These are phyloP conservation scores for Thraustochytrium striatum DNA, from an alignment of 352 stramenopile genomes.

Conservation along the genomic window DNA sequence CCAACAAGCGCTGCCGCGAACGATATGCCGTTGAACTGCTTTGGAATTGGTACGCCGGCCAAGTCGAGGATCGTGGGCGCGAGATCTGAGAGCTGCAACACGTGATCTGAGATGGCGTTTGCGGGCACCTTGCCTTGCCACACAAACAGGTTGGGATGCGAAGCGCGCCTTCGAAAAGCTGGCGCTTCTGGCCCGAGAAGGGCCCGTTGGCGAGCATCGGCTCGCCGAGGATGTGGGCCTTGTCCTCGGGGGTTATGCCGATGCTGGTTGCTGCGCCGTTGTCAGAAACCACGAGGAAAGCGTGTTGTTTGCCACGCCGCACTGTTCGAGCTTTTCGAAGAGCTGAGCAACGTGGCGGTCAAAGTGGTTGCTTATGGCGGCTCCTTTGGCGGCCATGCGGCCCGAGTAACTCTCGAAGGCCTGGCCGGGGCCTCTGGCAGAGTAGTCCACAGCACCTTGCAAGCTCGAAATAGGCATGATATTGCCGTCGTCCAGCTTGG, in stretches of 20 bases:
- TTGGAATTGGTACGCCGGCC: neutral
- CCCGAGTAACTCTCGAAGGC: neutral
- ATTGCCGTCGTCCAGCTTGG: neutral
- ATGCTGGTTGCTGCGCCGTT: slow-evolving; percentile 30
- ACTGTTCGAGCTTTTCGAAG: neutral
- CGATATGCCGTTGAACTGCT: slow-evolving; percentile 29
- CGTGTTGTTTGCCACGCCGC: slow-evolving; percentile 7
- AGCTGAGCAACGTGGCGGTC: slow-evolving; percentile 22
- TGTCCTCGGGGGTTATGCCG: neutral
- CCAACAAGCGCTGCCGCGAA: neutral
- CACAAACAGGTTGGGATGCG: slow-evolving; percentile 30
- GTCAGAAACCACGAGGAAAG: slow-evolving; percentile 15
- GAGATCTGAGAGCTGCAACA: slow-evolving; percentile 30
- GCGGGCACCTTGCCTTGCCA: neutral
- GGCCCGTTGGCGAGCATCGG: slow-evolving; percentile 22
- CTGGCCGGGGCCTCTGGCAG: neutral
- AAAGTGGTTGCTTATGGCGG: slow-evolving; percentile 30
- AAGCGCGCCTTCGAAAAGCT: slow-evolving; percentile 34
- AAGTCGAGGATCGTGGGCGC: slow-evolving; percentile 21
- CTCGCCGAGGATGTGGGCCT: neutral
- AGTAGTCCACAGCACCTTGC: neutral
- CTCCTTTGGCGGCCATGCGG: neutral
- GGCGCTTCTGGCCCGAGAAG: slow-evolving; percentile 17
- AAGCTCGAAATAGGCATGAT: slow-evolving; percentile 34
- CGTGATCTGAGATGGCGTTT: neutral